Evolutionary conservation across 2,329 filamentous ascomycete genomes (phyloP), one percentile per base, ranked within the genome.

Genomic region (Pezizomycotina sp.): DNA sequence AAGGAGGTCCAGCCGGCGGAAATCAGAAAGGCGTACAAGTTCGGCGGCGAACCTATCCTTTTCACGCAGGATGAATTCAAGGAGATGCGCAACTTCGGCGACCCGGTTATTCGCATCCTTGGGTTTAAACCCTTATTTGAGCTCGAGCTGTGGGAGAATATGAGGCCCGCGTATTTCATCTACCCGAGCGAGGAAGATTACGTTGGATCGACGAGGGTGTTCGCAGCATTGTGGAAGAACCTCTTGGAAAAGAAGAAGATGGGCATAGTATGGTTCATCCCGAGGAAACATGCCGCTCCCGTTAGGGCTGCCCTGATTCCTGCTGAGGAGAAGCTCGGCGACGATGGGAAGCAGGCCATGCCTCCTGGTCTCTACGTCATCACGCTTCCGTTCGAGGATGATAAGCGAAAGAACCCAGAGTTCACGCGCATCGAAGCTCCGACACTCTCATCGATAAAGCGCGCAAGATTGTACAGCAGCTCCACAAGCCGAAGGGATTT

Each of bases 111-210:
- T 38, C 75, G 83, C 4, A 77, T 98, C 47, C 77, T 98, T 38
- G 89, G 89, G 4, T 98, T 98, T 66, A 98, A 95, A 55, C 72
- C 81, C 5, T 63, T 79, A 18, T 70, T 69, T 1, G 62, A 70
- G 50, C 62, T 93, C 2, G 78, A 79, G 0, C 64, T 77, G 12
- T 93, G 86, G 83, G 80, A 82, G 1, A 83, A 80, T 21, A 65
- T 80, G 31, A 81, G 79, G 53, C 83, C 84, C 50, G 80, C 84
- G 0, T 81, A 74, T 0, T 98, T 93, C 56, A 80, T 98, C 40
- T 95, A 92, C 52, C 89, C 89, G 0, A 89, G 77, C 12, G 89
- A 98, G 58, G 76, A 83, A 46, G 77, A 81, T 44, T 92, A 74
- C 50, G 68, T 93, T 16, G 89, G 89, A 13, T 95, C 84, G 1